Percentiles rank a stretch among this genome's conserved stretches.
Conservation (phyloP, 2,329 filamentous ascomycete genomes). For the Emmonsiellopsis sp. region DNA sequence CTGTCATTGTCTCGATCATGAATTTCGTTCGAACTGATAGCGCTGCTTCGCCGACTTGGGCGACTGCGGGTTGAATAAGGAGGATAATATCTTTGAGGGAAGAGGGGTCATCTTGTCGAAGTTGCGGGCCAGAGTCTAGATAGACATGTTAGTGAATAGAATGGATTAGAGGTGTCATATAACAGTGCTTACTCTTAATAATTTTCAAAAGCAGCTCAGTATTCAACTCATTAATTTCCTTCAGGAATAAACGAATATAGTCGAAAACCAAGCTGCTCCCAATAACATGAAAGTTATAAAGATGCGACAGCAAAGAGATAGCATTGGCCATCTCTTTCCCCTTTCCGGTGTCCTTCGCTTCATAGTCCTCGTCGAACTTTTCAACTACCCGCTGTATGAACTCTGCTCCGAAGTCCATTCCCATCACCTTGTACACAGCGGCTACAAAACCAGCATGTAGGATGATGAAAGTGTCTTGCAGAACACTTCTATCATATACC, state of each 20-base stretch:
- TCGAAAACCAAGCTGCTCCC: conserved; percentile 80
- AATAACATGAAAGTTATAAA: conserved; percentile 88
- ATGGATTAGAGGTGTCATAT: not conserved
- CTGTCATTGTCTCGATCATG: conserved; percentile 94
- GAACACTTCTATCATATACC: conserved; percentile 64
- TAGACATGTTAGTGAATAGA: conserved; percentile 9
- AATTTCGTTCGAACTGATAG: conserved; percentile 86
- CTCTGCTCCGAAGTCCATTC: conserved; percentile 82
- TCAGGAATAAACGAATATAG: conserved; percentile 70
- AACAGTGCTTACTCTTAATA: conserved; percentile 50
- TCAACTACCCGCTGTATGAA: conserved; percentile 69
- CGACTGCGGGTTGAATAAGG: conserved; percentile 63
- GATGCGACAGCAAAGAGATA: conserved; percentile 69
- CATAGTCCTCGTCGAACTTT: conserved; percentile 60
- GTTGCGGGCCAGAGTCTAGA: conserved; percentile 60
- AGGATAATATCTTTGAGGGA: conserved; percentile 81
- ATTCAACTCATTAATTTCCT: conserved; percentile 69
- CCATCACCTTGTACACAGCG: conserved; percentile 76
- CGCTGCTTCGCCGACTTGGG: conserved; percentile 56
- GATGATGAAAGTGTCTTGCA: conserved; percentile 84
- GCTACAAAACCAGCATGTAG: conserved; percentile 83
- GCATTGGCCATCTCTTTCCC: conserved; percentile 57
- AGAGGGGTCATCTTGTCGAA: conserved; percentile 81
- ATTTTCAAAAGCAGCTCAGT: conserved; percentile 81
- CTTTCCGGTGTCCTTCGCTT: conserved; percentile 18